phyloP scores from a whole-genome alignment of 805 yeast species.

The Ogataea allantospora region DNA sequence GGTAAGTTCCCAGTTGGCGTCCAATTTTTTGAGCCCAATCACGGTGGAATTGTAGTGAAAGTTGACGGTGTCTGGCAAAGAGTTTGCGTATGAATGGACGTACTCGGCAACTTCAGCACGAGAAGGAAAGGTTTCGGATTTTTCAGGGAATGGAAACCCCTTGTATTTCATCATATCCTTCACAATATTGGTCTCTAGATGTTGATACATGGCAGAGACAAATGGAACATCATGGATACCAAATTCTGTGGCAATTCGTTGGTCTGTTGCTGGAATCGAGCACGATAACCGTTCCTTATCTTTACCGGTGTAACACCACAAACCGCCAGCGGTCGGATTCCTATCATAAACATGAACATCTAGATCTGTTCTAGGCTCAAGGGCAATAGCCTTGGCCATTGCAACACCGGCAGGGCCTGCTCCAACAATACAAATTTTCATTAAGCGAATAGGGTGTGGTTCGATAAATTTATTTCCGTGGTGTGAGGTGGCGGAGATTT shows the following conservation, averaged over 20 bases:
- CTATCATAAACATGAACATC: constrained; percentile 31
- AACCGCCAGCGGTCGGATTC: constrained; percentile 32
- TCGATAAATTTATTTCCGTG: constrained; percentile 3
- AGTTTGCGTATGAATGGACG: constrained; percentile 51
- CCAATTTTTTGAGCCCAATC: constrained; percentile 34
- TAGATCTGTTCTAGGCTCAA: constrained; percentile 30
- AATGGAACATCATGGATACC: constrained; percentile 14
- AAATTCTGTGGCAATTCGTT: constrained; percentile 18
- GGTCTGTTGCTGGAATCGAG: constrained; percentile 25
- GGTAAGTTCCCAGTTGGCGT: constrained; percentile 30
- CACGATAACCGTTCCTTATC: constrained; percentile 25
- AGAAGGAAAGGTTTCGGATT: constrained; percentile 53
- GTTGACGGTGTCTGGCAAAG: constrained; percentile 39
- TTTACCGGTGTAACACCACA: constrained; percentile 34
- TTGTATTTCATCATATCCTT: constrained; percentile 33
- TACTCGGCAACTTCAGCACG: constrained; percentile 63
- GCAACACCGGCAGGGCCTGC: constrained; percentile 38
- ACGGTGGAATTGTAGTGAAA: constrained; percentile 39
- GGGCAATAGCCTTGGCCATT: constrained; percentile 33
- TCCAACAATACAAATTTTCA: constrained; percentile 34
- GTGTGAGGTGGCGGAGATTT: constrained; percentile 4
- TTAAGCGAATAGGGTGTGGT: constrained; percentile 4
- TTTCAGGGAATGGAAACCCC: constrained; percentile 32
- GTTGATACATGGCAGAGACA: constrained; percentile 36
- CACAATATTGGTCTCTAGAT: constrained; percentile 35